These are phyloP conservation scores for Discostella stelligeroides DNA, from an alignment of 108 stramenopile genomes.

Conservation along the genomic window DNA sequence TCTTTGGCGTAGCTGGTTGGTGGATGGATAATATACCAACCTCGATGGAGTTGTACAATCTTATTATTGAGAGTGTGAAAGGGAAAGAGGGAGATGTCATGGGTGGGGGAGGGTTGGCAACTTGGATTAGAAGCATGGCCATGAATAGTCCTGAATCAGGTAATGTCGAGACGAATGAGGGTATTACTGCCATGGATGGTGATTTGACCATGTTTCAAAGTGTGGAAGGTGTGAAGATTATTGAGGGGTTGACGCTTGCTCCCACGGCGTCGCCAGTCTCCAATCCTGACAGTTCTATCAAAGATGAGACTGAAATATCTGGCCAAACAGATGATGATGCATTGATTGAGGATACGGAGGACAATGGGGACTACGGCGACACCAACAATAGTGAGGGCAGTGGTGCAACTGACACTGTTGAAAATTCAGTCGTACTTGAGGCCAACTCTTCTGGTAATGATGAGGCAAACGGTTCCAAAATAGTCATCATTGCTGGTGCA, in stretches of 20 bases:
- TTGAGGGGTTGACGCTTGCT: not conserved
- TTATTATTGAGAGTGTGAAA: not conserved
- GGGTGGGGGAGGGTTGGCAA: not conserved
- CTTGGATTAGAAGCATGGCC: not conserved
- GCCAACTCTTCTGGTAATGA: conserved; percentile 2
- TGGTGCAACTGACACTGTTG: not conserved
- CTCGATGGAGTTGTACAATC: not conserved
- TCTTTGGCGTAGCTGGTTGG: not conserved
- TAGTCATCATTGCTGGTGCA: not conserved
- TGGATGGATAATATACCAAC: not conserved
- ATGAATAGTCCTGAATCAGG: not conserved
- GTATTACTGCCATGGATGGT: no score
- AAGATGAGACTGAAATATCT: not conserved
- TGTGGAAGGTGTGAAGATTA: not conserved
- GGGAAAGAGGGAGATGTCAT: not conserved
- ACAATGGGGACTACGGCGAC: not conserved
- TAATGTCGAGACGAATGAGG: not conserved
- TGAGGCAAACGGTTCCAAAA: not conserved
- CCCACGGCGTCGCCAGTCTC: not conserved
- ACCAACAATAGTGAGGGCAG: not conserved
- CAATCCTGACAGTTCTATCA: not conserved
- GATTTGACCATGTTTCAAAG: not conserved
- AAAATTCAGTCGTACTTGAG: not conserved
- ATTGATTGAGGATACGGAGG: not conserved
- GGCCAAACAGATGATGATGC: not conserved